Evolutionary conservation across 2,329 filamentous ascomycete genomes (phyloP), one percentile per base, ranked within the genome.

Genomic region (Colletotrichum sp.): DNA sequence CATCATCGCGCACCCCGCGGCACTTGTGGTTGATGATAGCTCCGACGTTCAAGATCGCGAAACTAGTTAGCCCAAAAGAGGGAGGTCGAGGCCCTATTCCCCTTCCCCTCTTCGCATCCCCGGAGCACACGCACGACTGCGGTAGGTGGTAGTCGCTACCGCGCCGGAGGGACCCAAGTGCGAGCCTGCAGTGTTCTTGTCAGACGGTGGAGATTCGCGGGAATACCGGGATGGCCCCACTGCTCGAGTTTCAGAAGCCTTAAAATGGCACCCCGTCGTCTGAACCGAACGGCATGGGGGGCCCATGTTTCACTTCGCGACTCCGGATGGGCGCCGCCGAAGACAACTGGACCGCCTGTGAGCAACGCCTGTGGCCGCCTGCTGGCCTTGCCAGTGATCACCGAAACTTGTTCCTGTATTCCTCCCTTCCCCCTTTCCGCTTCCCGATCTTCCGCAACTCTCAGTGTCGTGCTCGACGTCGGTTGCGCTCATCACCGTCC

Each of bases 261-360:
- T 51, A 59, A 38, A 73, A 71, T 71, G 69, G 43, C 36, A 67
- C 47, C 31, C 66, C 47, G 27, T 54, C 63, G 57, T 71, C 72
- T 66, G 61, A 66, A 66, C 55, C 59, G 61, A 59, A 38, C 24
- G 64, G 29, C 34, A 31, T 38, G 64, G 43, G 65, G 51, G 61
- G 61, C 33, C 62, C 62, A 51, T 47, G 71, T 73, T 73, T 73
- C 71, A 73, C 71, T 47, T 73, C 66, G 71, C 54, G 67, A 73
- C 71, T 65, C 55, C 67, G 67, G 71, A 66, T 62, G 61, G 65
- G 61, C 54, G 61, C 61, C 54, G 38, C 62, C 29, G 57, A 66
- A 31, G 68, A 63, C 71, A 61, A 73, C 66, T 73, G 68, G 62
- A 43, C 66, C 51, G 61, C 70, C 66, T 38, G 33, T 58, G 43